Base-by-base conservation (phyloP, 306 rosid species). In the Arachis hypogaea region DNA sequence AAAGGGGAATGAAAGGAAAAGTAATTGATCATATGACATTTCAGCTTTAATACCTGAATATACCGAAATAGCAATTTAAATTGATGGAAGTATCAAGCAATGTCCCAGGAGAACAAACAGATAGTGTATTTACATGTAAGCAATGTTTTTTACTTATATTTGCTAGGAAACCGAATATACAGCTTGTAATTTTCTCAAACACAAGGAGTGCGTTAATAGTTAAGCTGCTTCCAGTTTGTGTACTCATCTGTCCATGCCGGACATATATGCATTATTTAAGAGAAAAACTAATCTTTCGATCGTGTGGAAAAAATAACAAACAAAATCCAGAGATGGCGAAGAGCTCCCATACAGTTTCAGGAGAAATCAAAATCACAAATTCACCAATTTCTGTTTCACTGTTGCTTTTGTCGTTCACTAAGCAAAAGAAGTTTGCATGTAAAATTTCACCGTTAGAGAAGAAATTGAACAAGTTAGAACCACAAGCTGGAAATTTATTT, bases 41-140 rank as follows among this genome's bases (percentile, higher is more conserved):
- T 73, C 36, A 47, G 66, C 43, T 73, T 33, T 33, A 60, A 69
- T 33, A 54, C 42, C 49, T 52, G 52, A 82, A 41, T 42, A 63
- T 73, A 65, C 38, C 6, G 57, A 47, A 74, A 66, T 4, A 42
- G 45, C 9, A 42, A 51, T 7, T 60, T 43, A 42, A 6, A 7
- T 44, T 59, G 49, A 60, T 18, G 43, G 59, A 52, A 22, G 38
- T 9, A 38, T 7, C 30, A 59, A 59, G 43, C 46, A 55, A 55
- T 50, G 28, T 56, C 38, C 38, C 38, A 33, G 38, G 38, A 33
- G 38, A 33, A 33, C 4, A 33, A 71, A 7, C 16, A 56, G 11
- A 60, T 11, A 2, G 14, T 7, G 11, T 36, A 40, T 46, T 29
- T 54, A 6, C 40, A 7, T 52, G 28, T 63, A 55, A 62, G 62